Conservation (phyloP, 306 rosid genomes). For the Corylus avellana region DNA sequence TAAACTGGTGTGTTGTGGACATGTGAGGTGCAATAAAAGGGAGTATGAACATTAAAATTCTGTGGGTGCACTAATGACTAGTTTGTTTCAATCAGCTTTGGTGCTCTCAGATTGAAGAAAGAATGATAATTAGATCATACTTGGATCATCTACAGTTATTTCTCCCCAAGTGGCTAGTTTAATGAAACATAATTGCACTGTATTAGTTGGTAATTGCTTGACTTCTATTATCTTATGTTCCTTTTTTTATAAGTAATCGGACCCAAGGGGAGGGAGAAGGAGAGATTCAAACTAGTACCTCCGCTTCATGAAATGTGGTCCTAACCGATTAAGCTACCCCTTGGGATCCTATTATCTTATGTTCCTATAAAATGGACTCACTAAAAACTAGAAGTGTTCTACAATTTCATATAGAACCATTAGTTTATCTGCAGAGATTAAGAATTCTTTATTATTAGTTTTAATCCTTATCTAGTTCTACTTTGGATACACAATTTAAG, state of each 20-base stretch:
- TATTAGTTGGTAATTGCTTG: neutral
- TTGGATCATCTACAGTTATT: neutral
- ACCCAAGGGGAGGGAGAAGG: too few relatives aligned
- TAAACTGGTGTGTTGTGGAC: neutral
- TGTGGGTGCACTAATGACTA: neutral
- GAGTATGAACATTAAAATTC: neutral
- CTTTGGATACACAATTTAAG: slow-evolving; percentile 2
- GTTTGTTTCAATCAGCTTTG: neutral
- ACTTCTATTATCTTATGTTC: neutral
- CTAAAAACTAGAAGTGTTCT: neutral
- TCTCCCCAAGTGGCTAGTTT: neutral
- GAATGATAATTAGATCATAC: neutral
- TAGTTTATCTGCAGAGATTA: neutral
- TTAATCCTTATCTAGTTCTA: slow-evolving; percentile 20
- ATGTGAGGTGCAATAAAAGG: slow-evolving; percentile 1
- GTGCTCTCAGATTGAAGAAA: neutral
- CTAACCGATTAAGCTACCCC: too few relatives aligned
- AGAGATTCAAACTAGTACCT: too few relatives aligned
- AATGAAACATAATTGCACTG: neutral
- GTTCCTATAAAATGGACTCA: too few relatives aligned
- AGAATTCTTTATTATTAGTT: neutral
- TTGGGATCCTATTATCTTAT: neutral
- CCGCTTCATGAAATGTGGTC: too few relatives aligned
- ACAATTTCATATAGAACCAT: neutral
- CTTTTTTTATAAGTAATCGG: too few relatives aligned